These are phyloP conservation scores for Diaporthe vexans DNA, from an alignment of 2,329 filamentous ascomycete genomes.

Conservation along the genomic window DNA sequence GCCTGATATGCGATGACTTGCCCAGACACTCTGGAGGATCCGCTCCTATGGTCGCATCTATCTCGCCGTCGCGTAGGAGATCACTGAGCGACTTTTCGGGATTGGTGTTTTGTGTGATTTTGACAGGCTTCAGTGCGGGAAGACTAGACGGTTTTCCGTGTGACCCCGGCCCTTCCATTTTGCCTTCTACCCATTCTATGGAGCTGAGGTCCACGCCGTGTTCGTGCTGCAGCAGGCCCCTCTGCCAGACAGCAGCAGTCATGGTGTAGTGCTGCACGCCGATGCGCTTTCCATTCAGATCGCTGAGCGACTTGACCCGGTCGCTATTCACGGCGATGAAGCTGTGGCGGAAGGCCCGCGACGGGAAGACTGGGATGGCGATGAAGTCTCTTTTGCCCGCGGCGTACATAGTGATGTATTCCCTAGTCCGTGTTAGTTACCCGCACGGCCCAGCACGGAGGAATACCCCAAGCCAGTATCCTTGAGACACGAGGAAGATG, in stretches of 20 bases:
- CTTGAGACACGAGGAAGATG: neutral
- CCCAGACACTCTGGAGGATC: slow-evolving; percentile 50
- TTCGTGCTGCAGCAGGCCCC: slow-evolving; percentile 49
- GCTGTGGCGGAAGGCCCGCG: slow-evolving; percentile 50
- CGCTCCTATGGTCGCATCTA: slow-evolving; percentile 54
- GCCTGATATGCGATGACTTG: slow-evolving; percentile 46
- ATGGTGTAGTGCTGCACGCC: slow-evolving; percentile 55
- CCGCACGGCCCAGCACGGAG: too few relatives aligned
- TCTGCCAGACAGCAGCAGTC: slow-evolving; percentile 55
- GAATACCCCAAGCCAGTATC: neutral
- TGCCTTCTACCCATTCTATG: slow-evolving; percentile 52
- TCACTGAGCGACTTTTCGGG: slow-evolving; percentile 49
- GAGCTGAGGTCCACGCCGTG: slow-evolving; percentile 50
- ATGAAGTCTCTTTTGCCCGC: slow-evolving; percentile 47
- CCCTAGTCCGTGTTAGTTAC: neutral
- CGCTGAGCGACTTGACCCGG: slow-evolving; percentile 48
- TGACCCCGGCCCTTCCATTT: slow-evolving; percentile 48
- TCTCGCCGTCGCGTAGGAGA: slow-evolving; percentile 52
- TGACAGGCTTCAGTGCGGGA: slow-evolving; percentile 46
- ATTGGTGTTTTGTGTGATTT: slow-evolving; percentile 46
- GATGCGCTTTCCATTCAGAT: slow-evolving; percentile 52
- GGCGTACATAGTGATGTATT: slow-evolving; percentile 40
- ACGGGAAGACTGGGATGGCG: slow-evolving; percentile 51
- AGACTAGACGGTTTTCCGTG: slow-evolving; percentile 49
- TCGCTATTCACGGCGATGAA: slow-evolving; percentile 51